phyloP scores from a whole-genome alignment of 1,139 yeast genomes.

The Sugiyamaella neomexicana region DNA sequence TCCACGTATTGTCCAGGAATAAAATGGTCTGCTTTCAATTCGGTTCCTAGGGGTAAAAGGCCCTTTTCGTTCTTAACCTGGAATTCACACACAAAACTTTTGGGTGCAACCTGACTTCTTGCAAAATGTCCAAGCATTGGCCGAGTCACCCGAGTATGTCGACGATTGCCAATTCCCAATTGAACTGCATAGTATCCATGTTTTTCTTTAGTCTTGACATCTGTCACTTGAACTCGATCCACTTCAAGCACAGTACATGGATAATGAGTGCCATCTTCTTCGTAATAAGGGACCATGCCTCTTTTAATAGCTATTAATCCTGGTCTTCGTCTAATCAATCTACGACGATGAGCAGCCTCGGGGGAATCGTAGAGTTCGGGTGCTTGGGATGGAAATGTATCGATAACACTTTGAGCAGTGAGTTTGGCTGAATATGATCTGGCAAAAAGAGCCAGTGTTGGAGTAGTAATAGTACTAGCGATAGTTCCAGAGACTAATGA shows the following conservation, averaged over 20 bases:
- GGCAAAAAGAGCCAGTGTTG: neutral
- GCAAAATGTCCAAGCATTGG: slow-evolving; percentile 77
- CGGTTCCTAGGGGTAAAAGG: slow-evolving; percentile 74
- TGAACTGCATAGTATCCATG: slow-evolving; percentile 86
- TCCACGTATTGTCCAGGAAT: slow-evolving; percentile 83
- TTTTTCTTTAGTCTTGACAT: slow-evolving; percentile 62
- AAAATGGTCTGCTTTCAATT: slow-evolving; percentile 80
- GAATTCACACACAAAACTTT: slow-evolving; percentile 71
- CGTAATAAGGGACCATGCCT: slow-evolving; percentile 89
- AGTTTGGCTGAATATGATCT: slow-evolving; percentile 35
- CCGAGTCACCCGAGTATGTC: slow-evolving; percentile 60
- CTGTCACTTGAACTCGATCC: slow-evolving; percentile 82
- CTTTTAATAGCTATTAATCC: slow-evolving; percentile 81
- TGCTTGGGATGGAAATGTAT: slow-evolving; percentile 34
- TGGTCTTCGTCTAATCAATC: slow-evolving; percentile 69
- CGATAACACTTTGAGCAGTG: slow-evolving; percentile 37
- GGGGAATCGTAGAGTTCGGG: slow-evolving; percentile 42
- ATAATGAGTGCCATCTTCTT: slow-evolving; percentile 67
- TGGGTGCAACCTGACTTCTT: slow-evolving; percentile 82
- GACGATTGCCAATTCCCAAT: slow-evolving; percentile 78
- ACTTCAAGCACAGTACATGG: slow-evolving; percentile 77
- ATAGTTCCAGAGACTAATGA: neutral
- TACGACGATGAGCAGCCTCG: slow-evolving; percentile 49
- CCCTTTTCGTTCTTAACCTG: slow-evolving; percentile 67
- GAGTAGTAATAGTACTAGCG: neutral